Evolutionary conservation across 148 eudicot genomes (phyloP).

Genomic region (Dysphania ambrosioides): DNA sequence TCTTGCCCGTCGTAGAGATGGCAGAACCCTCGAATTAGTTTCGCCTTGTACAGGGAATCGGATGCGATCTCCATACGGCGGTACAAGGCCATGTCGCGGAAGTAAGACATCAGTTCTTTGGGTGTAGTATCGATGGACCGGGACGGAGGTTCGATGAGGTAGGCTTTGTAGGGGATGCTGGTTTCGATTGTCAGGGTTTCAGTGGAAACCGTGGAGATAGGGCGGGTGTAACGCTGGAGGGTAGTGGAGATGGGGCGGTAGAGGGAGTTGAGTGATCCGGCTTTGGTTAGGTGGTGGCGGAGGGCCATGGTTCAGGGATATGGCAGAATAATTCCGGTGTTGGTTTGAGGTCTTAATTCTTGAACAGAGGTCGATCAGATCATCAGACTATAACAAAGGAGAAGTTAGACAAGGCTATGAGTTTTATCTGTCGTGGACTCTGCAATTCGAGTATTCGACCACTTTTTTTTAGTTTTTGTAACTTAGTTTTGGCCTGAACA

Average conservation of each 20-base stretch:
- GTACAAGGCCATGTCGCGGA: constrained; percentile 65
- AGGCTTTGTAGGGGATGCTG: constrained; percentile 66
- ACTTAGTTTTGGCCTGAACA: too few species aligned
- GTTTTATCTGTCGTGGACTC: too few species aligned
- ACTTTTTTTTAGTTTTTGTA: too few species aligned
- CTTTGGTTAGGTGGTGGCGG: constrained; percentile 25
- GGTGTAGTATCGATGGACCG: constrained; percentile 56
- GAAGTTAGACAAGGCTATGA: too few species aligned
- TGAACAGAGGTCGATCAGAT: too few species aligned
- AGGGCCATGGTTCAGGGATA: constrained; percentile 23
- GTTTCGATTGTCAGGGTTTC: constrained; percentile 76
- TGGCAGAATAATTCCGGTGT: too few species aligned
- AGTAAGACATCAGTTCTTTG: constrained; percentile 65
- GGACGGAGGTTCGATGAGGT: constrained; percentile 72
- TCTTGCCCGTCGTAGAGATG: constrained; percentile 96
- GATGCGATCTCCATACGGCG: constrained; percentile 97
- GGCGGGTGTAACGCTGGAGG: constrained; percentile 3
- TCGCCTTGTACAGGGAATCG: constrained; percentile 86
- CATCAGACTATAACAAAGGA: too few species aligned
- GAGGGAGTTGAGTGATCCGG: constrained; percentile 18
- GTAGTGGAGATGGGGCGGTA: constrained; percentile 25
- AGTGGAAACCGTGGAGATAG: constrained; percentile 29
- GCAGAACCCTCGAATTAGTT: constrained; percentile 86
- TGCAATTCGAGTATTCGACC: too few species aligned
- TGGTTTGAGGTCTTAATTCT: too few species aligned